Evolutionary conservation across 1,284 basidiomycete species (phyloP).

Genomic region (Ceratobasidium sp.): DNA sequence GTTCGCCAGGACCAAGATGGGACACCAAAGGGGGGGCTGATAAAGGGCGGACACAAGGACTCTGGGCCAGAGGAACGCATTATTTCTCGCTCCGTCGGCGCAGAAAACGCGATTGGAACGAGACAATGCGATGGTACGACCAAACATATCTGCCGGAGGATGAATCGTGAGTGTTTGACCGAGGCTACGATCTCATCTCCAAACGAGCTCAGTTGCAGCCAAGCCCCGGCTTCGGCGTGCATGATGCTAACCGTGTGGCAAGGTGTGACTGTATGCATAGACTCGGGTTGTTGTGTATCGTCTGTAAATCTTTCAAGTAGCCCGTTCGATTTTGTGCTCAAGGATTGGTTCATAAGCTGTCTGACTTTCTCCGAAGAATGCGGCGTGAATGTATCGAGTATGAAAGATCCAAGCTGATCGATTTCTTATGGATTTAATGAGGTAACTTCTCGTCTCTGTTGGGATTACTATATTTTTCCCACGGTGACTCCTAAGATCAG

Average conservation of each 20-base stretch:
- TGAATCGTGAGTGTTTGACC: constrained; percentile 39
- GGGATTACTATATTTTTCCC: constrained; percentile 15
- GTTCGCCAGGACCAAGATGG: constrained; percentile 35
- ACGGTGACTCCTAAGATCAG: constrained; percentile 31
- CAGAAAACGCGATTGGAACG: constrained; percentile 87
- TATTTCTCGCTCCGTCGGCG: constrained; percentile 81
- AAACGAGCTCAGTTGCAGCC: constrained; percentile 32
- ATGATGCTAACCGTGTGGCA: not conserved
- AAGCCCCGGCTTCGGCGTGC: not conserved
- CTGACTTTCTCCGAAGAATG: constrained; percentile 34
- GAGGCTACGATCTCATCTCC: not conserved
- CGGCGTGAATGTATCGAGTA: not conserved
- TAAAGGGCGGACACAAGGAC: constrained; percentile 70
- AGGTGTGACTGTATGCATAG: not conserved
- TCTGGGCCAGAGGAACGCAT: constrained; percentile 68
- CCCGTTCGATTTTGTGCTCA: not conserved
- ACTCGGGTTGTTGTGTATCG: not conserved
- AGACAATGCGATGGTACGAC: constrained; percentile 79
- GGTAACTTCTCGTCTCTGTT: constrained; percentile 23
- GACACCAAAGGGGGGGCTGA: constrained; percentile 61
- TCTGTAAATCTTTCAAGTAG: constrained; percentile 6
- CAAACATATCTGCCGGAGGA: constrained; percentile 74
- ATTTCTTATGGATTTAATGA: constrained; percentile 32
- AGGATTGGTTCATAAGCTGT: not conserved
- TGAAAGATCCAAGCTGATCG: constrained; percentile 37